Conservation (phyloP, 805 yeast genomes). For the Kregervanrija fluxuum region DNA sequence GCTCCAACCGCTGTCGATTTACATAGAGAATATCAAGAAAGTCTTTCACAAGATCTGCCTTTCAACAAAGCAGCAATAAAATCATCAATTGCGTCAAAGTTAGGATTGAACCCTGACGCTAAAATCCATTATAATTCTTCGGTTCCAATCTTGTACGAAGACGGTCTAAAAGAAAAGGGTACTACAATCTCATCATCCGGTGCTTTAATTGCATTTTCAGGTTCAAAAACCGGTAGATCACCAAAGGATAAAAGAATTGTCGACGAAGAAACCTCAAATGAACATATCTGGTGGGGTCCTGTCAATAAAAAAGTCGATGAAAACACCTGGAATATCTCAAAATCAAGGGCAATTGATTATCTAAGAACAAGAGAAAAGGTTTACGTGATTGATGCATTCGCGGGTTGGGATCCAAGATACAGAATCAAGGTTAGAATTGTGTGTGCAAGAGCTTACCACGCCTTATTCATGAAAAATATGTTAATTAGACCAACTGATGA, state of each 20-base stretch:
- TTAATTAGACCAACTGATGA: slow-evolving; percentile 88
- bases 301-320: slow-evolving; percentile 93
- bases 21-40: slow-evolving; percentile 24
- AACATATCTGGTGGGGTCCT: slow-evolving; percentile 98
- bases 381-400: slow-evolving; percentile 92
- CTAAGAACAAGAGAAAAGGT: slow-evolving; percentile 91
- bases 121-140: slow-evolving; percentile 85
- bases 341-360: slow-evolving; percentile 95
- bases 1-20: slow-evolving; percentile 35
- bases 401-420: slow-evolving; percentile 99
- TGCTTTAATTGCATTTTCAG: slow-evolving; percentile 92
- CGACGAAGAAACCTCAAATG: slow-evolving; percentile 79
- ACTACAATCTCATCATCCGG: slow-evolving; percentile 91
- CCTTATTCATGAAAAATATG: slow-evolving; percentile 97
- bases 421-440: slow-evolving; percentile 92
- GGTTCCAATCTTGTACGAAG: slow-evolving; percentile 89
- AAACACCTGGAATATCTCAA: slow-evolving; percentile 89
- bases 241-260: slow-evolving; percentile 98
- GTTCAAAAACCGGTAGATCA: slow-evolving; percentile 94
- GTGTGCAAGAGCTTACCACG: slow-evolving; percentile 98
- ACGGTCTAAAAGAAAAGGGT: slow-evolving; percentile 82
- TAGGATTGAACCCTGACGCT: slow-evolving; percentile 54
- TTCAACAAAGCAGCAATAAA: slow-evolving; percentile 22
- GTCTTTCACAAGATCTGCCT: slow-evolving; percentile 15
- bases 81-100: slow-evolving; percentile 24